phyloP scores from a whole-genome alignment of 352 stramenopile genomes.

The Phytophthora pinifolia region DNA sequence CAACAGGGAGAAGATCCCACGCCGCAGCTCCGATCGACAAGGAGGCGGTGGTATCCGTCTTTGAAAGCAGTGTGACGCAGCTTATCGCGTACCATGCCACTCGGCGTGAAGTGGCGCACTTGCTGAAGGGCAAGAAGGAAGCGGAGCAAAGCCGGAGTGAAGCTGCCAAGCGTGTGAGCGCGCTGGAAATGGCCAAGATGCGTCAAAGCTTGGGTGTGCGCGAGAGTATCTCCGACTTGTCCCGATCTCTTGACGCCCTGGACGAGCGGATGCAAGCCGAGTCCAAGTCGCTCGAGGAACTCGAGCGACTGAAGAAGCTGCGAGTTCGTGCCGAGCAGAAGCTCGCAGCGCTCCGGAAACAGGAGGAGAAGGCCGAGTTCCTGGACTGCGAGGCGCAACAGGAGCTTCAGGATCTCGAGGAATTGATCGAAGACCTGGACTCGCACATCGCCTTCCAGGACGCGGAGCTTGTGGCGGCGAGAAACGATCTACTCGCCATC shows the following conservation, averaged over 20 bases:
- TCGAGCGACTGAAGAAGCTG: conserved; percentile 70
- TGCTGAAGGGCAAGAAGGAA: conserved; percentile 70
- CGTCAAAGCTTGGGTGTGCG: conserved; percentile 69
- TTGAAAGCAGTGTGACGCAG: conserved; percentile 53
- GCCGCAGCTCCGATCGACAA: conserved; percentile 12
- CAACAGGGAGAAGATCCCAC: conserved; percentile 11
- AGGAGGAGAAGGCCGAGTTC: conserved; percentile 57
- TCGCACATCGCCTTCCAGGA: conserved; percentile 87
- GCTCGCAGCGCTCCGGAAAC: conserved; percentile 38
- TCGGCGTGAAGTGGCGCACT: conserved; percentile 53
- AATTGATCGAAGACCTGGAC: conserved; percentile 76
- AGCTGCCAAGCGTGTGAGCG: conserved; percentile 52
- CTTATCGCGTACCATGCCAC: conserved; percentile 63
- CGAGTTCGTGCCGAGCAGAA: conserved; percentile 69
- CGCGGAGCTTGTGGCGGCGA: conserved; percentile 51
- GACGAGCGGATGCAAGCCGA: conserved; percentile 69
- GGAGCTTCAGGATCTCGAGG: conserved; percentile 67
- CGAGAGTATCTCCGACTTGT: conserved; percentile 76
- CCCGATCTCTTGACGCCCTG: conserved; percentile 54
- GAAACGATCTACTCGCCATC: conserved; percentile 55
- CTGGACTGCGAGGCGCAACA: conserved; percentile 65
- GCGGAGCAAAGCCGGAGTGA: conserved; percentile 61
- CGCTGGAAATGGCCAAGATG: conserved; percentile 85
- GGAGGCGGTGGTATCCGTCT: conserved; percentile 27
- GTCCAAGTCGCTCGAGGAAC: conserved; percentile 57